Evolutionary conservation across 106 monocot genomes (phyloP).

Genomic region (Cymbidium sinense): DNA sequence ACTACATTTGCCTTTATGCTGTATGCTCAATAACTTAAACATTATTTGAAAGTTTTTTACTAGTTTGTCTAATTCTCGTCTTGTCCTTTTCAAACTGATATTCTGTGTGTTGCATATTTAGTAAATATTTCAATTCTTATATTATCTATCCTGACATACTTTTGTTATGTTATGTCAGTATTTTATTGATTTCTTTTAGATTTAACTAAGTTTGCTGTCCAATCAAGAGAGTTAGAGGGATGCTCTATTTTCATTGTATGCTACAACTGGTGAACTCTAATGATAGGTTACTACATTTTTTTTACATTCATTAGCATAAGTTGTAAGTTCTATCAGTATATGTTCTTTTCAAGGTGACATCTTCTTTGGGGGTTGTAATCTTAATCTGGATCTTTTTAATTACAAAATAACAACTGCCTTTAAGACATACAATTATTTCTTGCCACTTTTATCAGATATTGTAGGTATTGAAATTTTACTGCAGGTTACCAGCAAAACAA

Average conservation of each 20-base stretch:
- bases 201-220: background rate
- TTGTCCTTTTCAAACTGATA: background rate
- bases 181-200: background rate
- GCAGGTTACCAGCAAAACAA: slow-evolving; percentile 30
- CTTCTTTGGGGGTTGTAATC: background rate
- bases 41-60: background rate
- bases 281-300: background rate
- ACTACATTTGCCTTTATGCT: too few species aligned
- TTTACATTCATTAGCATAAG: background rate
- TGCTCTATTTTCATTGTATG: background rate
- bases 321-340: background rate
- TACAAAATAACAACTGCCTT: background rate
- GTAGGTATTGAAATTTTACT: slow-evolving; percentile 1
- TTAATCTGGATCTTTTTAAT: background rate
- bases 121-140: background rate
- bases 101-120: background rate
- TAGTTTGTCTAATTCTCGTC: background rate
- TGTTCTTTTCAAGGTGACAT: too few species aligned
- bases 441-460: background rate
- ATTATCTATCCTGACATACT: background rate
- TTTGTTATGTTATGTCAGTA: background rate
- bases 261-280: background rate
- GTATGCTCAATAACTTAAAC: too few species aligned
- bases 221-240: background rate
- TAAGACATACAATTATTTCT: background rate